Evolutionary conservation across 2,329 filamentous ascomycete species (phyloP).

Genomic region (Fusarium decemcellulare): DNA sequence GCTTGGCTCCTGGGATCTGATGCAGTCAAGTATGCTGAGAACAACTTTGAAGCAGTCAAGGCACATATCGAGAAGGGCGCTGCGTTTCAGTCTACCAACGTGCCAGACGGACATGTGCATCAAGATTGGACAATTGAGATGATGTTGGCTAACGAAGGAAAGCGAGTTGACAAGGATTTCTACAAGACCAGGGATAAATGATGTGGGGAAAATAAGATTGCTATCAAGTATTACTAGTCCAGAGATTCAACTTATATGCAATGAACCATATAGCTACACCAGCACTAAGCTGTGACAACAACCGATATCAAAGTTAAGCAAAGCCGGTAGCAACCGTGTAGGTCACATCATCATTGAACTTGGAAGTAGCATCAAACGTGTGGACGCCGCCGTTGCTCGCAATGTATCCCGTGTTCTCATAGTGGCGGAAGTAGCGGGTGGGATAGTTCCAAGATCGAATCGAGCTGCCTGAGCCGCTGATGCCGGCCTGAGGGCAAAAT

Average conservation of each 20-base stretch:
- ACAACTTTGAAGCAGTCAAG: not conserved
- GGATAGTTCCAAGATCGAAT: slow-evolving; percentile 32
- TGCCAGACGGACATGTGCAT: not conserved
- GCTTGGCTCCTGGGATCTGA: not conserved
- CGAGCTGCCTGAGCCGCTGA: slow-evolving; percentile 11
- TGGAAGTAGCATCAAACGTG: slow-evolving; percentile 10
- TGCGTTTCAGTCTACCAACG: not conserved
- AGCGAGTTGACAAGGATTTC: too few species aligned
- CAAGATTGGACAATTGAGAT: slow-evolving; percentile 2
- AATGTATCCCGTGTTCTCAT: slow-evolving; percentile 8
- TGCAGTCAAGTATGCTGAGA: not conserved
- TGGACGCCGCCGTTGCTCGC: slow-evolving; percentile 24
- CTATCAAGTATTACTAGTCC: too few species aligned
- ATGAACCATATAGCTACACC: too few species aligned
- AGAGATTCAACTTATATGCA: too few species aligned
- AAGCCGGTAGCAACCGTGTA: slow-evolving; percentile 10
- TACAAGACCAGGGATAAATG: too few species aligned
- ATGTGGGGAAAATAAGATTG: too few species aligned
- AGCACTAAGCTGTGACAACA: too few species aligned
- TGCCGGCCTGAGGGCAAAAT: slow-evolving; percentile 22
- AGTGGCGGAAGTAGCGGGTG: slow-evolving; percentile 25
- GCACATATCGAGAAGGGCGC: not conserved
- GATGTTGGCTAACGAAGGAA: too few species aligned
- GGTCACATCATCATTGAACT: slow-evolving; percentile 17
- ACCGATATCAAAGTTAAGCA: not conserved